These are phyloP conservation scores for Aspergillus asperescens DNA, from an alignment of 495 filamentous ascomycete species.

Conservation along the genomic window DNA sequence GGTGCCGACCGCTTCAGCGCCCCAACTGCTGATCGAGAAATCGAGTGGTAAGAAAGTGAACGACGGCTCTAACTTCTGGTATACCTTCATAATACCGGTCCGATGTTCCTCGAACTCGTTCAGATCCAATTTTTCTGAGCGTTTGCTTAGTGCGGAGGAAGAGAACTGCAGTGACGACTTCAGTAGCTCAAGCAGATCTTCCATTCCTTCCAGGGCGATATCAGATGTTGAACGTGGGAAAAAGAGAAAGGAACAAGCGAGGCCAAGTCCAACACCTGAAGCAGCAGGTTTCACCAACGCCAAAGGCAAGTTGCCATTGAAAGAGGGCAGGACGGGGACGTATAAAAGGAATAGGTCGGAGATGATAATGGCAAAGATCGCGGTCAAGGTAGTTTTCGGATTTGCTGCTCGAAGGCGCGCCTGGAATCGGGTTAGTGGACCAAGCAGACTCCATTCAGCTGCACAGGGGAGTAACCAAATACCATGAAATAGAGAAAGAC, in stretches of 20 bases:
- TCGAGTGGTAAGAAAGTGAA: constrained; percentile 26
- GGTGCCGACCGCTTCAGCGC: constrained; percentile 14
- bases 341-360: constrained; percentile 33
- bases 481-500: constrained; percentile 37
- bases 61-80: constrained; percentile 19
- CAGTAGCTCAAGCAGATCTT: constrained; percentile 27
- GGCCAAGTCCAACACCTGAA: constrained; percentile 35
- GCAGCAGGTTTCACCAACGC: constrained; percentile 32
- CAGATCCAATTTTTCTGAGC: constrained; percentile 7
- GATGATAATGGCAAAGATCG: constrained; percentile 38
- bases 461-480: neutral
- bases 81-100: constrained; percentile 11
- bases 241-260: constrained; percentile 35
- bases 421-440: constrained; percentile 9
- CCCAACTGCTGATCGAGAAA: constrained; percentile 24
- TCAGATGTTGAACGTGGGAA: constrained; percentile 40
- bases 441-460: too few species aligned
- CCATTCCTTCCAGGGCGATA: constrained; percentile 30
- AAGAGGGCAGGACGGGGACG: constrained; percentile 32
- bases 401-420: constrained; percentile 36
- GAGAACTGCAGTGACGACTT: constrained; percentile 25
- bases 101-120: constrained; percentile 10
- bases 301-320: constrained; percentile 37
- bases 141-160: neutral
- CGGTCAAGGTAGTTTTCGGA: constrained; percentile 30